Base-by-base conservation (phyloP, 2,329 filamentous ascomycete species). In the Sporothrix curviconia region DNA sequence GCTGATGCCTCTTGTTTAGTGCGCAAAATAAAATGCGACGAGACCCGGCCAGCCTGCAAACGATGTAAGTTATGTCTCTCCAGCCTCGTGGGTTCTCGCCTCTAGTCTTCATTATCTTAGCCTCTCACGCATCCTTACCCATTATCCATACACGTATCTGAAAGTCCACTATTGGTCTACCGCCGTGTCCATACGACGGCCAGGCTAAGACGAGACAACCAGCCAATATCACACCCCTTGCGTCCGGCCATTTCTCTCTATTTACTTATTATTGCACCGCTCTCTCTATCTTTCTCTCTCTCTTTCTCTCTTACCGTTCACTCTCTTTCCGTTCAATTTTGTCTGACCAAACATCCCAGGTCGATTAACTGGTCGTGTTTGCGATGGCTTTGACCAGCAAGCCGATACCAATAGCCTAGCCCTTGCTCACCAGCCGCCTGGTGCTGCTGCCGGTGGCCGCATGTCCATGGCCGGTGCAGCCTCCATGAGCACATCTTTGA, bases 21-120 rank as follows among this genome's bases (percentile, higher is more conserved):
- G 12, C 58, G 60, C 22, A 56, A 50, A 37, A 49, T 61, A 30
- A 60, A 60, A 22, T 60, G 60, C 24, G 60, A 61, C 39, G 60
- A 61, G 42, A 46, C 55, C 6, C 58, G 47, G 7, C 60, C 60
- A 6, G 42, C 42, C 2, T 61, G 60, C 19, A 15, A 40, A 15
- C 46, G 60, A 56, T 61, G 60, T 60, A 43, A 44, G 58, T 37
- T 14, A 4, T 2, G 8, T 17, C 14, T 52, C 36, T 3, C n/a
- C 5, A 3, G 8, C 17, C 11, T 42, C 11, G n/a, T 47, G 17
- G 9, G 30, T 34, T 36, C 4, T 24, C 25, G 34, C n/a, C n/a
- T 19, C 46, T 36, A 3, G n/a, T n/a, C n/a, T n/a, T n/a, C 28
- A 17, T n/a, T 7, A 24, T 22, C 40, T 25, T 12, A 9, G 4